Evolutionary conservation across 2,329 filamentous ascomycete genomes (phyloP).

Genomic region (Botryotinia narcissicola): DNA sequence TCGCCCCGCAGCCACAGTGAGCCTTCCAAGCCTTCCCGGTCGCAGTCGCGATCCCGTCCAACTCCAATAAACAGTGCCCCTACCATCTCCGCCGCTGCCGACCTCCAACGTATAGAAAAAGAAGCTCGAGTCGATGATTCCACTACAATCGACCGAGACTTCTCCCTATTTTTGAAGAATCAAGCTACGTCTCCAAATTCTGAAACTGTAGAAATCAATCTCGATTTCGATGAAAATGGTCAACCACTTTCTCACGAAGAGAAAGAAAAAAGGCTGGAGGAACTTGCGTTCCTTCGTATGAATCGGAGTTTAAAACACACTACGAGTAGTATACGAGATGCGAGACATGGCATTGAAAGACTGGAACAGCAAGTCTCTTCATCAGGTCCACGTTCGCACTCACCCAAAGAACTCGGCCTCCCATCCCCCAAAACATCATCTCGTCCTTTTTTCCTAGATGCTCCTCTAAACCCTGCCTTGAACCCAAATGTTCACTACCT

Average conservation of each 20-base stretch:
- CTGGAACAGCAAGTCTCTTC: conserved; percentile 51
- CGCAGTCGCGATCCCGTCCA: conserved; percentile 15
- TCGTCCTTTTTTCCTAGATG: conserved; percentile 6
- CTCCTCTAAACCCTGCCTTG: background rate
- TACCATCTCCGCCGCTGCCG: conserved; percentile 31
- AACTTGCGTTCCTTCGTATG: conserved; percentile 50
- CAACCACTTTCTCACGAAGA: conserved; percentile 34
- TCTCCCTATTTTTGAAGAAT: conserved; percentile 7
- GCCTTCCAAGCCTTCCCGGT: conserved; percentile 2
- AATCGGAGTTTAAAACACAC: conserved; percentile 52
- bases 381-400: conserved; percentile 32
- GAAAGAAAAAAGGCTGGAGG: conserved; percentile 39
- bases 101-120: conserved; percentile 32
- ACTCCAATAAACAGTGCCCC: conserved; percentile 31
- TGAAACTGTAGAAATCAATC: conserved; percentile 18
- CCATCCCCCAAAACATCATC: background rate
- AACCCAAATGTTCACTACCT: conserved; percentile 24
- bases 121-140: conserved; percentile 37
- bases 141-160: conserved; percentile 29
- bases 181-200: conserved; percentile 7
- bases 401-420: conserved; percentile 3
- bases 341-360: conserved; percentile 57
- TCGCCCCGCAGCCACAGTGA: conserved; percentile 3
- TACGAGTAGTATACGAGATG: conserved; percentile 51
- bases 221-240: conserved; percentile 29